Conservation (phyloP, 2,329 filamentous ascomycete species). For the Zarea fungicola region DNA sequence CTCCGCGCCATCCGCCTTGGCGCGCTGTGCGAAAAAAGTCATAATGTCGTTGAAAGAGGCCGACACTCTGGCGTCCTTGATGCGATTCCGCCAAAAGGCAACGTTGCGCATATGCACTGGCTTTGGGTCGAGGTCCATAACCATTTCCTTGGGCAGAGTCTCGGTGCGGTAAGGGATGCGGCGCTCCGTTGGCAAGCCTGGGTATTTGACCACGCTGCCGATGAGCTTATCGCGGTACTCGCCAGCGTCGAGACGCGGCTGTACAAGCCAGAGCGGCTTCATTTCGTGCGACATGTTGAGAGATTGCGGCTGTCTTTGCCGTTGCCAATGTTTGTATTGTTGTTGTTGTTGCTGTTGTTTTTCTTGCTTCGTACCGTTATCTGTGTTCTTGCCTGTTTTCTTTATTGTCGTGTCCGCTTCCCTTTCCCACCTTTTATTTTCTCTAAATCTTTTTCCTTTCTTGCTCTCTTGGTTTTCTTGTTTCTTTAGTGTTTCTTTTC, state of each 20-base stretch:
- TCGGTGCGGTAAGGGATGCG: conserved; percentile 21
- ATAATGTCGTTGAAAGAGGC: conserved; percentile 23
- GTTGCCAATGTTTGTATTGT: too few relatives aligned
- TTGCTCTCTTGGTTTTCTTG: too few relatives aligned
- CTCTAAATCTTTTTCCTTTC: too few relatives aligned
- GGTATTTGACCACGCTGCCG: conserved; percentile 26
- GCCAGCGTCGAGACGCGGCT: conserved; percentile 23
- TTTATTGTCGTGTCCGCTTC: background rate
- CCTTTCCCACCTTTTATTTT: too few relatives aligned
- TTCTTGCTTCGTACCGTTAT: background rate
- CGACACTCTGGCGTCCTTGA: conserved; percentile 21
- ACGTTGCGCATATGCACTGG: conserved; percentile 24
- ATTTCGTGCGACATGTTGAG: conserved; percentile 15
- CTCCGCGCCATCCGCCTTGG: conserved; percentile 16
- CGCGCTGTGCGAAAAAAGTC: conserved; percentile 22
- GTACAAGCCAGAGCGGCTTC: conserved; percentile 25
- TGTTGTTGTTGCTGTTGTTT: background rate
- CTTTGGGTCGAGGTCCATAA: conserved; percentile 23
- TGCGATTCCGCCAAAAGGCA: conserved; percentile 23
- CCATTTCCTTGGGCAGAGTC: conserved; percentile 21
- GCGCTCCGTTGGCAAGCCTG: conserved; percentile 22
- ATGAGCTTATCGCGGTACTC: conserved; percentile 26
- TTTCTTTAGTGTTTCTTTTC: too few relatives aligned
- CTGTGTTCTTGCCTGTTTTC: background rate
- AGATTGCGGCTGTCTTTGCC: background rate